Evolutionary conservation across 306 rosid genomes (phyloP).

Genomic region (Vachellia pachyceras): DNA sequence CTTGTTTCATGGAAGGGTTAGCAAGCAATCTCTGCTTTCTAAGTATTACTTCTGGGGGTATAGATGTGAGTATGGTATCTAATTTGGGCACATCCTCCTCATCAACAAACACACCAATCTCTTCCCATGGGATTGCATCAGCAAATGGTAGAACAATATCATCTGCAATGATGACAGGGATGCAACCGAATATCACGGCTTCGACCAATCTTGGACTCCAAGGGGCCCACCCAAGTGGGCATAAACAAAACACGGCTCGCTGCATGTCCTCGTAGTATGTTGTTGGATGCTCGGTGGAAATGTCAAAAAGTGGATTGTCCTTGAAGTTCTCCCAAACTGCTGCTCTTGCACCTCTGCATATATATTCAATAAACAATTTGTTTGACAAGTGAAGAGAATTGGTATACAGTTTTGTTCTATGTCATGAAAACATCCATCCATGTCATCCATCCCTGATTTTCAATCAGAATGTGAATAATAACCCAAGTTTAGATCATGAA

Average conservation of each 20-base stretch:
- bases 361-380: background rate
- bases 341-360: slow-evolving; percentile 83
- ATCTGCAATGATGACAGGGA: slow-evolving; percentile 94
- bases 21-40: slow-evolving; percentile 96
- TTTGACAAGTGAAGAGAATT: slow-evolving; percentile 29
- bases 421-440: slow-evolving; percentile 5
- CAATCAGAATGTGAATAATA: background rate
- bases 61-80: slow-evolving; percentile 87
- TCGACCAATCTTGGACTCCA: slow-evolving; percentile 98
- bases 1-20: slow-evolving; percentile 98
- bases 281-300: slow-evolving; percentile 91
- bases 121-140: slow-evolving; percentile 99
- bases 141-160: slow-evolving; percentile 97
- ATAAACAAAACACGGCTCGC: slow-evolving; percentile 89
- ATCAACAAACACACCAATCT: slow-evolving; percentile 83
- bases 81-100: slow-evolving; percentile 88
- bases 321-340: slow-evolving; percentile 99
- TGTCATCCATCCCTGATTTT: slow-evolving; percentile 18
- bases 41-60: slow-evolving; percentile 80
- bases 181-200: slow-evolving; percentile 97
- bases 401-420: background rate
- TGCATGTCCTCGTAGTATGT: slow-evolving; percentile 99
- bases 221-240: slow-evolving; percentile 99
- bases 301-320: slow-evolving; percentile 94
- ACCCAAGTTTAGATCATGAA: background rate